Percentiles rank a stretch among this genome's conserved stretches.
phyloP scores from a whole-genome alignment of 163 green algal genomes.

The Chlorella variabilis region DNA sequence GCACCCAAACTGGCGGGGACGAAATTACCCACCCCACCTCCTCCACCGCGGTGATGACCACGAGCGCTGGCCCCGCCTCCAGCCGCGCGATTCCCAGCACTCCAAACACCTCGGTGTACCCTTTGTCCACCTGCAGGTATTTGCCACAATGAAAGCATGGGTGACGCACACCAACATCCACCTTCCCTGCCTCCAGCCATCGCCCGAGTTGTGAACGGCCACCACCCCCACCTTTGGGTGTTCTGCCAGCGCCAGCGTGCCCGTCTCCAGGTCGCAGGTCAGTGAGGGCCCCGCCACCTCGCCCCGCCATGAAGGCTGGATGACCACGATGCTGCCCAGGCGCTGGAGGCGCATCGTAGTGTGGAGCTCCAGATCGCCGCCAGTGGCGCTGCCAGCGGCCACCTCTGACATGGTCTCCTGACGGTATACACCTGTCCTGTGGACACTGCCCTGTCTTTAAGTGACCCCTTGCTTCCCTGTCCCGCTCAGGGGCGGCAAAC shows the following conservation, averaged over 20 bases:
- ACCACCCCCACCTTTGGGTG: constrained; percentile 18
- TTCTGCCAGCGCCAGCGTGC: constrained; percentile 48
- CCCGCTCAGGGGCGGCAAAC: no score
- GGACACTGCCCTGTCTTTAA: no score
- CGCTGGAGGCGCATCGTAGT: constrained; percentile 49
- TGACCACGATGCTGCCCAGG: constrained; percentile 54
- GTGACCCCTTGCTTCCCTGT: no score
- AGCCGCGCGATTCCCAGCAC: constrained; percentile 53
- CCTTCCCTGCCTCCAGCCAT: no score
- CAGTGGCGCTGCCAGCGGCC: no score
- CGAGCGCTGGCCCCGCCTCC: constrained; percentile 42
- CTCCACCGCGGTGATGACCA: constrained; percentile 49
- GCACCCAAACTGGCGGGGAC: no score
- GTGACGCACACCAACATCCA: no score
- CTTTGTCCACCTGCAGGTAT: constrained; percentile 25
- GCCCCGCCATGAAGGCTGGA: constrained; percentile 50
- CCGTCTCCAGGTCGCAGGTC: constrained; percentile 56
- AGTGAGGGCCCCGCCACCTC: constrained; percentile 44
- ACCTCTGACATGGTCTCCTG: no score
- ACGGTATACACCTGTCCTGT: no score
- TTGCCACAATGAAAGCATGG: no score
- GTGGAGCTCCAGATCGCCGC: constrained; percentile 43
- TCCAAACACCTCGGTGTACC: constrained; percentile 43
- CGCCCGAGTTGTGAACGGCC: neutral
- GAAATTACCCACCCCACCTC: constrained; percentile 30